Base-by-base conservation (phyloP, 495 filamentous ascomycete genomes). In the Daldinia childiae region DNA sequence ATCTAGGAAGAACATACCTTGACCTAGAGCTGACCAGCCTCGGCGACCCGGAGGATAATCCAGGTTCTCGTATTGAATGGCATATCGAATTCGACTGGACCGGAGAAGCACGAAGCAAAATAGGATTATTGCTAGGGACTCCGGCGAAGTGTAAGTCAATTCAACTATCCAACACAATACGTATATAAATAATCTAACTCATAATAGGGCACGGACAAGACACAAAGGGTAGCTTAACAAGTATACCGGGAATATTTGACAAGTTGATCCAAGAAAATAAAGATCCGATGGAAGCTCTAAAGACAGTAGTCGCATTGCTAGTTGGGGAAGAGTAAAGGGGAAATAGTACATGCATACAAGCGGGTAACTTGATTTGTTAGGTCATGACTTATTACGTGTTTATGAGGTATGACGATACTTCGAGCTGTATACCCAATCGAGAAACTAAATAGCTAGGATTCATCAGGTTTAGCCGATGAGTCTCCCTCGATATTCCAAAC, bases 81-180 rank as follows among this genome's bases (percentile, higher is more conserved):
- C 74, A 72, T 32, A 86, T 90, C 41, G 73, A 77, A 12, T 89
- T 90, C 76, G 87, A 90, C 72, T 89, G 87, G 87, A 87, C 86
- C 0, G 88, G 88, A 5, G 87, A 90, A 74, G 87, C 87, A 5
- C 81, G 84, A 74, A 87, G 83, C 64, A 77, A 77, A 54, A 74
- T 90, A 27, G 70, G 76, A 2, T 81, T 84, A 29, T 63, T 81
- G 64, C 80, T 84, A 3, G 78, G 81, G 11, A 66, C 83, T 19
- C 87, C 87, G 32, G 77, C 76, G 52, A 85, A 80, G 54, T 90
- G 88, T 87, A 76, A 81, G 85, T 82, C 41, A 30, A 43, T 7
- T 5, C 34, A n/a, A 15, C 11, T 24, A 1, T 6, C 14, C 12
- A 34, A 24, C 30, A 19, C 45, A 2, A 27, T 32, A 30, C 27